Percentiles rank a stretch among this genome's conserved stretches.
Evolutionary conservation across 148 eudicot species (phyloP).

Genomic region (Camellia granthamiana): DNA sequence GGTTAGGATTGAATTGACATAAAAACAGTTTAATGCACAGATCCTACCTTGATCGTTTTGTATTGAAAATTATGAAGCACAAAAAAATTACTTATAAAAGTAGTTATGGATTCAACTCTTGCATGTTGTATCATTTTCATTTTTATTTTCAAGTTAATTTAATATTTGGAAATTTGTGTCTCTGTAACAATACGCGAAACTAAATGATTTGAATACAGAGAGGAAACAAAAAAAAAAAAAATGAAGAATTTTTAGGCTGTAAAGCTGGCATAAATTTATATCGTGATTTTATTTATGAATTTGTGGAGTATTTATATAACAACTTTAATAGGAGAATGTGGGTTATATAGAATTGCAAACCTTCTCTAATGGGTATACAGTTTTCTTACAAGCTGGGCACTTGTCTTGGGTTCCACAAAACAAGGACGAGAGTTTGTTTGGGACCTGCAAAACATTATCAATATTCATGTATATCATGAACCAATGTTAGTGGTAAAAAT

Average conservation of each 20-base stretch:
- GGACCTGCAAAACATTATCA: conserved; percentile 28
- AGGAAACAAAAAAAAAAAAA: no score
- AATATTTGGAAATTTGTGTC: background rate
- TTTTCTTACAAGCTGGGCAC: conserved; percentile 71
- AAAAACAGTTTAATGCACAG: background rate
- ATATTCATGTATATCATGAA: background rate
- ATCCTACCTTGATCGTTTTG: no score
- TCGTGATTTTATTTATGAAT: background rate
- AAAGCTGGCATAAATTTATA: background rate
- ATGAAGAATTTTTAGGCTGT: background rate
- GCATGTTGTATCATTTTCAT: no score
- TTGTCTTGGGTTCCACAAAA: conserved; percentile 89
- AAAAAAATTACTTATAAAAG: no score
- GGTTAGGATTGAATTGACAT: background rate
- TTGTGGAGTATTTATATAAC: background rate
- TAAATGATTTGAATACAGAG: no score
- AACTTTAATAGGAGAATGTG: background rate
- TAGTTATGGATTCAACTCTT: no score
- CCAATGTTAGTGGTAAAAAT: background rate
- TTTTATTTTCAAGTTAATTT: background rate
- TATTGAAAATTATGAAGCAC: no score
- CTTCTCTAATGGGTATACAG: conserved; percentile 89
- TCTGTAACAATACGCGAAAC: no score
- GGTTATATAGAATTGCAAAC: conserved; percentile 25
- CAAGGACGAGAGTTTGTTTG: conserved; percentile 66